These are phyloP conservation scores for Zygosaccharomyces bisporus DNA, from an alignment of 805 yeast genomes.

Conservation along the genomic window DNA sequence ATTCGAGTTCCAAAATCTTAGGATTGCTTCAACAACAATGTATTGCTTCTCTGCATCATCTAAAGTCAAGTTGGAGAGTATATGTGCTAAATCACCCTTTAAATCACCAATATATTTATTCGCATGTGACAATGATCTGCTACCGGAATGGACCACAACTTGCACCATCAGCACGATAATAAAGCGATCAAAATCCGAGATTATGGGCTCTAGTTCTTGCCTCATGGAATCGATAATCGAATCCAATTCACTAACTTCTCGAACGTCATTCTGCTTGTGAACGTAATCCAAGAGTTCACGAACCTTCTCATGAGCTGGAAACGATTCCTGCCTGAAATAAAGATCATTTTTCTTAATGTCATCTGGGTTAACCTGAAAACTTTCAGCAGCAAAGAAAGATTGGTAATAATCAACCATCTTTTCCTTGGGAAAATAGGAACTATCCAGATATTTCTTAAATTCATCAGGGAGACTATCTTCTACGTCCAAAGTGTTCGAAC, in stretches of 20 bases:
- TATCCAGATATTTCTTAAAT: conserved; percentile 47
- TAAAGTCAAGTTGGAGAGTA: conserved; percentile 30
- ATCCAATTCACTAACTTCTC: conserved; percentile 33
- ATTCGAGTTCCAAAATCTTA: conserved; percentile 62
- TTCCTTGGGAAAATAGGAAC: conserved; percentile 37
- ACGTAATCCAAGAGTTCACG: conserved; percentile 39
- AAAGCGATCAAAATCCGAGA: conserved; percentile 41
- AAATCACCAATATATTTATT: conserved; percentile 50
- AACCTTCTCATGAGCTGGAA: conserved; percentile 38
- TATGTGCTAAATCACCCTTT: conserved; percentile 36
- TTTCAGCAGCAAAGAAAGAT: conserved; percentile 24
- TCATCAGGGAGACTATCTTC: conserved; percentile 65
- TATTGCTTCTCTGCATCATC: conserved; percentile 35
- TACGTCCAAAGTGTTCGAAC: conserved; percentile 64
- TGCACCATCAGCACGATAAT: conserved; percentile 63
- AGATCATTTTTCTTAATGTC: conserved; percentile 37
- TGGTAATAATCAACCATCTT: conserved; percentile 40
- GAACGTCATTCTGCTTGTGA: conserved; percentile 34
- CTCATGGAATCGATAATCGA: conserved; percentile 32
- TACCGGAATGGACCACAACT: conserved; percentile 75
- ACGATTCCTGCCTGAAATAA: conserved; percentile 38
- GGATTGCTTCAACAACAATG: conserved; percentile 52
- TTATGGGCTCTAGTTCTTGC: conserved; percentile 29
- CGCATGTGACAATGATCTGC: conserved; percentile 79
- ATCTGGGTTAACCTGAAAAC: conserved; percentile 28